phyloP scores from a whole-genome alignment of 306 rosid species.

The Citrullus mucosospermus region DNA sequence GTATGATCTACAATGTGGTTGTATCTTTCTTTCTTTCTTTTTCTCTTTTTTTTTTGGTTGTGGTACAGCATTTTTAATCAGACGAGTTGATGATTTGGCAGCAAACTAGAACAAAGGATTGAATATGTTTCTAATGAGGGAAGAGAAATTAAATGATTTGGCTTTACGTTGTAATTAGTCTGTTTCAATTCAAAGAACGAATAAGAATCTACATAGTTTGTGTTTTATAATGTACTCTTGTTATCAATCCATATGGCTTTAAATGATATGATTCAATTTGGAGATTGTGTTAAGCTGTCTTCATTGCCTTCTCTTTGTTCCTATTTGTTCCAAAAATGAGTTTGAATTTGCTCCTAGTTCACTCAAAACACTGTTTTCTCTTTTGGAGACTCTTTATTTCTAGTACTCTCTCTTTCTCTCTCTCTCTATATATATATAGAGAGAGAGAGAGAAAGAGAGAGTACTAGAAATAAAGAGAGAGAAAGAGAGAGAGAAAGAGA shows the following conservation, averaged over 20 bases:
- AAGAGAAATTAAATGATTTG: background rate
- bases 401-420: too few species aligned
- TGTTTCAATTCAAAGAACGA: background rate
- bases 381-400: too few species aligned
- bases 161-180: background rate
- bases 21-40: background rate
- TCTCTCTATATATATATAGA: too few species aligned
- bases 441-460: too few species aligned
- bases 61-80: background rate
- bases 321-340: too few species aligned
- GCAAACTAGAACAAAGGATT: slow-evolving; percentile 3
- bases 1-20: background rate
- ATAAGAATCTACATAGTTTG: background rate
- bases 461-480: too few species aligned
- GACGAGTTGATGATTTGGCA: slow-evolving; percentile 7
- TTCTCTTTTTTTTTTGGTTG: background rate
- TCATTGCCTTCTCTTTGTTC: background rate
- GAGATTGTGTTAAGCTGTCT: background rate
- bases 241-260: background rate
- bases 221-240: background rate
- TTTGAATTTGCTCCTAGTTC: background rate
- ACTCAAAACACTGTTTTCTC: background rate
- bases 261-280: background rate
- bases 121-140: background rate
- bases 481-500: too few species aligned